Conservation (phyloP, 2,329 filamentous ascomycete genomes). For the Ramichloridium luteum region DNA sequence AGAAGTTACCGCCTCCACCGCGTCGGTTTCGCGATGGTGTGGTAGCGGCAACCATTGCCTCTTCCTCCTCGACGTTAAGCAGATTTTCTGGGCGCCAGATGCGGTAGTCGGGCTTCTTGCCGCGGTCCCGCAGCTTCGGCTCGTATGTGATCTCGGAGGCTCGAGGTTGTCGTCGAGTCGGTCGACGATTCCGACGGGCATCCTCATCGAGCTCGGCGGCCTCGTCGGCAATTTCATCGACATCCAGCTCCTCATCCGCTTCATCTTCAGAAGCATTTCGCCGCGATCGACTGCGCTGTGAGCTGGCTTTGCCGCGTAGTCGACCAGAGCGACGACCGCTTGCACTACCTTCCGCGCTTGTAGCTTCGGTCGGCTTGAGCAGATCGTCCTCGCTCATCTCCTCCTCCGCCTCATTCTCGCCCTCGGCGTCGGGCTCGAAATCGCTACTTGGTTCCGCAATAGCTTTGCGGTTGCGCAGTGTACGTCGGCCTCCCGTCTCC, state of each 20-base stretch:
- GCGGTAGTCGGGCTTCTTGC: conserved; percentile 70
- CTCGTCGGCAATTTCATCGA: conserved; percentile 41
- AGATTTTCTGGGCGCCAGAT: conserved; percentile 64
- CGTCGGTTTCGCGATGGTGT: conserved; percentile 50
- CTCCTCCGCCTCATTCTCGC: conserved; percentile 42
- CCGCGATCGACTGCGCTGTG: conserved; percentile 30
- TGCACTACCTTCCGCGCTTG: conserved; percentile 31
- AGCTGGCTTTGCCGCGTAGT: conserved; percentile 33
- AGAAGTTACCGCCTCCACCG: conserved; percentile 45
- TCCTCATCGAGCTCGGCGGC: conserved; percentile 46
- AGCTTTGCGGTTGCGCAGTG: conserved; percentile 31
- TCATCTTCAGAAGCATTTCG: conserved; percentile 35
- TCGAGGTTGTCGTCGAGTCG: conserved; percentile 21
- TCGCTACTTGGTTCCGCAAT: conserved; percentile 47
- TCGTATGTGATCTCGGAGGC: conserved; percentile 20
- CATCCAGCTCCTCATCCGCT: conserved; percentile 36
- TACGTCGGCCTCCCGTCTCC: conserved; percentile 25
- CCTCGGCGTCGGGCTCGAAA: conserved; percentile 48
- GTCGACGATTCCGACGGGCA: conserved; percentile 27
- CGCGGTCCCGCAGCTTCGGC: conserved; percentile 48
- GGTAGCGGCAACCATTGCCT: conserved; percentile 49
- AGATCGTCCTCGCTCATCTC: conserved; percentile 38
- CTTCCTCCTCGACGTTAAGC: conserved; percentile 63
- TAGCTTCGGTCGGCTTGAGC: conserved; percentile 31
- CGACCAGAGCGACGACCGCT: conserved; percentile 40